These are phyloP conservation scores for Trifolium pratense DNA, from an alignment of 306 rosid genomes.

Conservation along the genomic window DNA sequence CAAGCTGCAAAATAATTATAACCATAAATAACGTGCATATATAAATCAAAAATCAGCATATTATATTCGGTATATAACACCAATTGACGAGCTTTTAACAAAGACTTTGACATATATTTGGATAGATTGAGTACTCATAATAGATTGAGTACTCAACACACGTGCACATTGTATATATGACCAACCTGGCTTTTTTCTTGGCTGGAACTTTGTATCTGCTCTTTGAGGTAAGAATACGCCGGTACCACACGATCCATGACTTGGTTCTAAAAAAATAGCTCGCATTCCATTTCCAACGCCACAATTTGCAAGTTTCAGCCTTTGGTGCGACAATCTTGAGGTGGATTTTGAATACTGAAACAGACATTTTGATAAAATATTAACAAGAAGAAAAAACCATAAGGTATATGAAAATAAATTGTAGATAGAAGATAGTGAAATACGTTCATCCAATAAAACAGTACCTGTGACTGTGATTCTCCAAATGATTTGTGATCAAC, in stretches of 20 bases:
- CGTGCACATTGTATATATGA: not conserved
- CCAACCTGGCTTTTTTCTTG: conserved; percentile 67
- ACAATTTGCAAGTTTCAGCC: conserved; percentile 43
- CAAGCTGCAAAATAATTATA: conserved; percentile 52
- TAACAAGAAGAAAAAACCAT: conserved; percentile 15
- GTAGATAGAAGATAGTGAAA: not conserved
- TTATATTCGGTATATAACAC: not conserved
- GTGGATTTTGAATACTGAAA: conserved; percentile 45
- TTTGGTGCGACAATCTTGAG: conserved; percentile 41
- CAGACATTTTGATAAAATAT: conserved; percentile 11
- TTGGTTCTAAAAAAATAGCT: conserved; percentile 69
- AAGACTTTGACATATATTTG: no score
- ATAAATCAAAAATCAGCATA: conserved; percentile 13
- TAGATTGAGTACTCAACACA: no score
- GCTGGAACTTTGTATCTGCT: conserved; percentile 49
- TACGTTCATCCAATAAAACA: not conserved
- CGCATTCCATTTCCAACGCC: conserved; percentile 81
- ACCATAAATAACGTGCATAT: not conserved
- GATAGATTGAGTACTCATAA: no score
- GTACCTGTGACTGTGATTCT: conserved; percentile 40
- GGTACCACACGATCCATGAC: conserved; percentile 65
- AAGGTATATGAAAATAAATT: not conserved
- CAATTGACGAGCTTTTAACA: not conserved
- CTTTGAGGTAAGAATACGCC: conserved; percentile 86
- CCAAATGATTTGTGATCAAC: conserved; percentile 34